Base-by-base conservation (phyloP, 2,329 filamentous ascomycete genomes). In the Aspergillus piperis region DNA sequence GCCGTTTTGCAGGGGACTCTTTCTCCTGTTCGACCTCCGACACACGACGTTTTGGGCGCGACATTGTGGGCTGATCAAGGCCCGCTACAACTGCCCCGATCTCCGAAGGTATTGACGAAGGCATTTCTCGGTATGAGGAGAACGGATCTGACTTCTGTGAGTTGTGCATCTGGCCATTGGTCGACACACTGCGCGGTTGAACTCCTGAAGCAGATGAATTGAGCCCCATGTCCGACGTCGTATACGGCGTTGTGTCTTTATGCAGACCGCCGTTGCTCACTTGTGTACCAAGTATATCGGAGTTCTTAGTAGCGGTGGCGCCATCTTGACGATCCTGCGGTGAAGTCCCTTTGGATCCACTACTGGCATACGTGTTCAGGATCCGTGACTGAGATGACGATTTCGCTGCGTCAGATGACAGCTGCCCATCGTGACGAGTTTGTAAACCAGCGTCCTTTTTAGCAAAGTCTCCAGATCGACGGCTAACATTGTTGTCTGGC, bases 311-410 rank as follows among this genome's bases (percentile, higher is more conserved):
- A 13, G 38, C 27, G 8, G 53, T 57, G 21, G 49, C 23, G 38
- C 49, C 55, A 50, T 56, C 58, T 15, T 19, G 48, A 44, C 54
- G 59, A 21, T 65, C 61, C 49, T 68, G 63, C 23, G 66, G 70
- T 27, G 60, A 51, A 19, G 55, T 47, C n/a, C 38, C 56, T 39
- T 64, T 63, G 10, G 62, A 55, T 25, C 64, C 59, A 53, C 55
- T 63, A 39, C 64, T 71, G 8, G 63, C 65, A 57, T 74, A 73
- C 5, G 74, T 76, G 52, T 75, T 73, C 25, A 69, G 55, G 32
- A 77, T 68, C 30, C 70, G 68, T 17, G 73, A 73, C 53, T 75
- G 70, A 17, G 74, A 76, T 1, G 73, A 77, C 7, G 62, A 68
- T 55, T 73, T 73, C 32, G 63, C 63, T 25, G 57, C 63, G 17